These are phyloP conservation scores for Candida buenavistaensis DNA, from an alignment of 1,139 yeast species.

Conservation along the genomic window DNA sequence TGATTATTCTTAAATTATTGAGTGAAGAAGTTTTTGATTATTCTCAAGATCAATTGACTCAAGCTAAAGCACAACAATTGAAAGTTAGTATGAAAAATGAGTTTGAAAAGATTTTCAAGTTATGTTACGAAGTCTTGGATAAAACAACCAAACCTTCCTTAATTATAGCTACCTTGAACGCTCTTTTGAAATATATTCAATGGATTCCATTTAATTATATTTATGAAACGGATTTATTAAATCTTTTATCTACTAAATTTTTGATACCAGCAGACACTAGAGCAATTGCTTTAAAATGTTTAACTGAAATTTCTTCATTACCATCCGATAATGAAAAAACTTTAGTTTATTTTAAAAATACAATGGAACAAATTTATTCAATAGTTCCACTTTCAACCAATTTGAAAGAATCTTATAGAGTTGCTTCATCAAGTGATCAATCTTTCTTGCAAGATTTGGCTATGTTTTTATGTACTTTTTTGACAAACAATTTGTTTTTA, in stretches of 20 bases:
- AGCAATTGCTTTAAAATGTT: constrained; percentile 82
- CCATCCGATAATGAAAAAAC: constrained; percentile 66
- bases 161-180: constrained; percentile 80
- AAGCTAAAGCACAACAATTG: constrained; percentile 83
- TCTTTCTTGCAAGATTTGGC: constrained; percentile 95
- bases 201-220: constrained; percentile 94
- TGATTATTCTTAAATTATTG: constrained; percentile 84
- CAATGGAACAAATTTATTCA: constrained; percentile 69
- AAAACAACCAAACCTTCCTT: constrained; percentile 82
- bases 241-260: constrained; percentile 71
- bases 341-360: constrained; percentile 65
- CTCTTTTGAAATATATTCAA: constrained; percentile 80
- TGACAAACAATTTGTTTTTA: constrained; percentile 71
- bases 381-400: constrained; percentile 79
- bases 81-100: constrained; percentile 85
- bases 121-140: constrained; percentile 91
- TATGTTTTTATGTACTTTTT: constrained; percentile 84
- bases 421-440: constrained; percentile 83
- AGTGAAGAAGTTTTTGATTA: constrained; percentile 96
- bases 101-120: constrained; percentile 87
- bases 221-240: constrained; percentile 81
- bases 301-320: constrained; percentile 84
- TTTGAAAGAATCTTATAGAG: constrained; percentile 68
- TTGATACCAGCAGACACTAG: constrained; percentile 79
- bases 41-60: constrained; percentile 94